Evolutionary conservation across 208 protist species (phyloP), one percentile per base, ranked within the genome.

Genomic region (Acanthamoeba castellanii): DNA sequence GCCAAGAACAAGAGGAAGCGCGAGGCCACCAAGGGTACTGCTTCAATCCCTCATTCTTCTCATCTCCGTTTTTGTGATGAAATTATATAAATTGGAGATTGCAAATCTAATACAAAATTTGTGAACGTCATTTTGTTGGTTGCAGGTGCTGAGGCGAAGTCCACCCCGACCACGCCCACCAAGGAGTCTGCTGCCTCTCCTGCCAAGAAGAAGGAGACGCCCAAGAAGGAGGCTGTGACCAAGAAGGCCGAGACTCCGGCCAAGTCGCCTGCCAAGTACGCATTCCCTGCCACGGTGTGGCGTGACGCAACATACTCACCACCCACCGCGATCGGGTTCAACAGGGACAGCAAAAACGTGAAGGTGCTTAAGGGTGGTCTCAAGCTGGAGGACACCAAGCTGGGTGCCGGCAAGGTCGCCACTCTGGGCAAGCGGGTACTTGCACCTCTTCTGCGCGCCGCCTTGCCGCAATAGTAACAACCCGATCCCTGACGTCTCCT

Each of bases 361-460:
- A 66, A 91, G 84, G 42, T 52, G 22, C 30, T 91, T 9, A 70
- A 64, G 57, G 57, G 57, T 32, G 84, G 84, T 16, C 84, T 91
- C 34, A 91, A 72, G 57, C 20, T 72, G 13, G 84, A 91, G 84
- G 84, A 91, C 59, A 91, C 59, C 50, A 42, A 27, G 84, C 9
- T 91, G 7, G 84, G 84, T 50, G 68, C 55, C 42, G 84, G 84
- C 84, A 91, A 91, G 84, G 32, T 52, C 7, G 84, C 59, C 50
- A 64, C 50, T 11, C 32, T 50, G 57, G 84, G 84, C 47, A 66
- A 70, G 59, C 84, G 82, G 50, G 76, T 85, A 85, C 76, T 82
- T 14, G 45, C 9, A 47, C 30, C 32, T 27, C 27, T 78, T 47
- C 74, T 84, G 37, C 32, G 34, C 27, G 0, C 20, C 22, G 22